Conservation (phyloP, 176 grass and related monocot species). For the Musa beccarii region DNA sequence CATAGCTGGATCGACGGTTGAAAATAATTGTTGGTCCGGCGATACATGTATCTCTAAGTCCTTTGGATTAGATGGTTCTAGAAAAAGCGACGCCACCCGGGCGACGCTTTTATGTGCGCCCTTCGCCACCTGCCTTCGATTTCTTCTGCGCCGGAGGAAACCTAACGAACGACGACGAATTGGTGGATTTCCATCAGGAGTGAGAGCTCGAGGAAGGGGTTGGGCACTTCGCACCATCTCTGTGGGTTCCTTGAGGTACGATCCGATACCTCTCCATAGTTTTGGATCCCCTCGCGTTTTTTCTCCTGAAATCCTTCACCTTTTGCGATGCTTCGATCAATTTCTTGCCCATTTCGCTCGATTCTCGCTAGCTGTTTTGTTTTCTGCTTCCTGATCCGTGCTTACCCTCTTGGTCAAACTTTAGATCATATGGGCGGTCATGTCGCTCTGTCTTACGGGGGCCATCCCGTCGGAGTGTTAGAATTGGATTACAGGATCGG, state of each 20-base stretch:
- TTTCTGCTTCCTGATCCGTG: neutral
- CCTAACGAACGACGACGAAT: neutral
- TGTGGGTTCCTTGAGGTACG: neutral
- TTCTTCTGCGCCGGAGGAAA: neutral
- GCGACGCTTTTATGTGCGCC: neutral
- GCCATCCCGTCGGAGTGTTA: neutral
- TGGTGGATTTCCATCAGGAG: neutral
- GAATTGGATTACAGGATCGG: neutral
- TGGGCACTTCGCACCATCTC: neutral
- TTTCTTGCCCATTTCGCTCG: neutral
- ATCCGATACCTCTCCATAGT: neutral
- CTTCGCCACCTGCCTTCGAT: neutral
- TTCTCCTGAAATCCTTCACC: neutral
- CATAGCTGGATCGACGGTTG: too few species aligned
- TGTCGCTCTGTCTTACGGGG: neutral
- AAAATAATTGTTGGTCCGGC: too few species aligned
- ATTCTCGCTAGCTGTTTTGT: neutral
- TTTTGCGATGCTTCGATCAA: neutral
- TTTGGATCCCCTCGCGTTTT: neutral
- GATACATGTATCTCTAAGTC: too few species aligned
- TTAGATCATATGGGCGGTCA: neutral
- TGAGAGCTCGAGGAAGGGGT: neutral
- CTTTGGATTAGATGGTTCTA: neutral
- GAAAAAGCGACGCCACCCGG: neutral
- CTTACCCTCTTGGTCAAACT: neutral